These are phyloP conservation scores for Ganoderma boninense DNA, from an alignment of 1,284 basidiomycete genomes.

Conservation along the genomic window DNA sequence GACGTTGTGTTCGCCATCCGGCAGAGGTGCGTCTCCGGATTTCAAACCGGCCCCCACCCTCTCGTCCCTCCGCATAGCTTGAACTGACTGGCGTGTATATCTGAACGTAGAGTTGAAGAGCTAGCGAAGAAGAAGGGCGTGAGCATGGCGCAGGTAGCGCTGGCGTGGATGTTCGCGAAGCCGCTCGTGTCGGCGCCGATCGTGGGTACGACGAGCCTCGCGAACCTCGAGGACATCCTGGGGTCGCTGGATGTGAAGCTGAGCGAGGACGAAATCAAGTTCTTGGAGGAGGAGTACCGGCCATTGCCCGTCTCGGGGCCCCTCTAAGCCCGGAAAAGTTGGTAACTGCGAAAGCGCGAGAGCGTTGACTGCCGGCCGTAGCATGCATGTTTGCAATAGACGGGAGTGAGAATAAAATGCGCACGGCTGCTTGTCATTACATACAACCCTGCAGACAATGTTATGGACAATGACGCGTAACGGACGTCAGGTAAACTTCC, in stretches of 20 bases:
- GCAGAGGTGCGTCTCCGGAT: conserved; percentile 3
- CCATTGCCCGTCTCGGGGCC: conserved; percentile 4
- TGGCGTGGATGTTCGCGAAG: conserved; percentile 29
- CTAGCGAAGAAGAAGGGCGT: conserved; percentile 48
- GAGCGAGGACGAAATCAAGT: conserved; percentile 7
- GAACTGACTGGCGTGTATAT: too few species aligned
- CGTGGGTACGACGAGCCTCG: conserved; percentile 58
- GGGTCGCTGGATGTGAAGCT: conserved; percentile 39
- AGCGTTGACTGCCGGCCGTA: too few species aligned
- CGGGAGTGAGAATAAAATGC: too few species aligned
- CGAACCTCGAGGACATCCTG: conserved; percentile 58
- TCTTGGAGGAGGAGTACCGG: conserved; percentile 2
- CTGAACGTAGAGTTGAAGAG: too few species aligned
- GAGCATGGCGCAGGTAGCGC: conserved; percentile 39
- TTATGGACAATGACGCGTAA: too few species aligned
- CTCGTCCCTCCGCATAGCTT: too few species aligned
- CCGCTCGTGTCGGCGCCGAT: conserved; percentile 59
- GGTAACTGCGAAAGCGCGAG: too few species aligned
- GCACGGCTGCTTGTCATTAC: too few species aligned
- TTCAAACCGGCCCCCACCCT: too few species aligned
- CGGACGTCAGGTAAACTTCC: too few species aligned
- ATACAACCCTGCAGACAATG: too few species aligned
- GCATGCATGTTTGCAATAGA: too few species aligned
- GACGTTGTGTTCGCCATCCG: conserved; percentile 7
- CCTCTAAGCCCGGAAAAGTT: neutral